Base-by-base conservation (phyloP, 108 stramenopile genomes). In the Nannochloropsis gaditana region DNA sequence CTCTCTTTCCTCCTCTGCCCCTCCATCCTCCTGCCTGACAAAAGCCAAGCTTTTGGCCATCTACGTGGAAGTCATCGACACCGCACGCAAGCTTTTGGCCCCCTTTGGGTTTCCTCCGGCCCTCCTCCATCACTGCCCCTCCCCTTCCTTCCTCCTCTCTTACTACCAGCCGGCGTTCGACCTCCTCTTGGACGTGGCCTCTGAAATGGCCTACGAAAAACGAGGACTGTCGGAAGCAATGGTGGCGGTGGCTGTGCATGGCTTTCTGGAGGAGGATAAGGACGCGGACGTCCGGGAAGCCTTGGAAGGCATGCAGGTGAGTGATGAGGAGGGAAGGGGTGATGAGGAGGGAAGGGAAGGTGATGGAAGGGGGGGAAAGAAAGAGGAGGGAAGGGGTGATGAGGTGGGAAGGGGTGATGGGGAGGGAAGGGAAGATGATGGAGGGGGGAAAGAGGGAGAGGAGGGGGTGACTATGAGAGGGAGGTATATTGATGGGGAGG, bases 71-170 rank as follows among this genome's bases (percentile, higher is more conserved):
- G 47, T 50, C 47, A 50, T 50, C 47, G 10, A 50, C 47, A 50
- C 47, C 47, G 47, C 47, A 10, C 47, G 47, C 47, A 9, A 10
- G 10, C 47, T 50, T 11, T 11, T 50, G 10, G 47, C 47, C 10
- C 47, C 47, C 11, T 50, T 50, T 50, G 47, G 47, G 11, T 11
- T 50, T 11, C 47, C 47, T 11, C 47, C 47, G 10, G 10, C 11
- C 47, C 47, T 50, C 47, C 47, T 50, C 47, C 47, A 50, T 11
- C 47, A 50, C 47, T 50, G 47, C 47, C 47, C 47, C 47, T 50
- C 47, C 47, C 47, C 47, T 11, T 50, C 47, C 47, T 50, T 50
- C 47, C 47, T 50, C 47, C 47, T 50, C 47, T 50, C 47, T 11
- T 50, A 50, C 47, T 50, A 10, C 47, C 47, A 50, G 11, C 47